Conservation (phyloP, 805 yeast genomes). For the Yarrowia deformans region DNA sequence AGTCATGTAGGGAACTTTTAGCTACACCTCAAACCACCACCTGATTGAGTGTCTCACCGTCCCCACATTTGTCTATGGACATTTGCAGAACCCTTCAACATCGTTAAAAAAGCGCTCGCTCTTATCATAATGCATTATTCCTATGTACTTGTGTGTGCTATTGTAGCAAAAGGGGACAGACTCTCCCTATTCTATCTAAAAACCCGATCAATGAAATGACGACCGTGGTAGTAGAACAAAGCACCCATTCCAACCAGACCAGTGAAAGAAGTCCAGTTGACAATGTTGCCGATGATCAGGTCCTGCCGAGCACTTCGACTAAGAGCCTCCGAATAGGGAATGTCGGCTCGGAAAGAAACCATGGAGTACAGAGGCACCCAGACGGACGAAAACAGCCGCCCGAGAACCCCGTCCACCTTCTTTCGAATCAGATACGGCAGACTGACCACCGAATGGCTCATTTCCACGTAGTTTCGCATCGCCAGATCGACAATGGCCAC, state of each 20-base stretch:
- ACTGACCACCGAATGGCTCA: slow-evolving; percentile 81
- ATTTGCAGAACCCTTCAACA: too few relatives aligned
- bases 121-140: neutral
- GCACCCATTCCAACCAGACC: slow-evolving; percentile 19
- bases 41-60: too few relatives aligned
- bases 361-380: slow-evolving; percentile 92
- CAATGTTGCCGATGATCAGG: slow-evolving; percentile 52
- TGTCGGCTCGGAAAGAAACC: slow-evolving; percentile 89
- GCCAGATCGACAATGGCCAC: slow-evolving; percentile 81
- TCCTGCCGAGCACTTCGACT: slow-evolving; percentile 62
- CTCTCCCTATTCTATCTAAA: neutral
- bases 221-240: neutral
- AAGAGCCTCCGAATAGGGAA: slow-evolving; percentile 75
- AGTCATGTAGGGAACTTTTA: too few relatives aligned
- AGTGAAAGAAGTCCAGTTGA: slow-evolving; percentile 11
- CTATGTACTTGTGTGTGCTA: neutral
- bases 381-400: slow-evolving; percentile 61
- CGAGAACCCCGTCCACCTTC: slow-evolving; percentile 68
- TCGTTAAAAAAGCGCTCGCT: too few relatives aligned
- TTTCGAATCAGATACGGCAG: slow-evolving; percentile 68
- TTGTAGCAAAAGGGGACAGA: neutral
- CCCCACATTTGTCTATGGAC: too few relatives aligned
- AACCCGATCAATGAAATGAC: neutral
- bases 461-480: slow-evolving; percentile 80
- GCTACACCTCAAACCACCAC: too few relatives aligned